phyloP scores from a whole-genome alignment of 1,284 basidiomycete species.

The Heterobasidion occidentale region DNA sequence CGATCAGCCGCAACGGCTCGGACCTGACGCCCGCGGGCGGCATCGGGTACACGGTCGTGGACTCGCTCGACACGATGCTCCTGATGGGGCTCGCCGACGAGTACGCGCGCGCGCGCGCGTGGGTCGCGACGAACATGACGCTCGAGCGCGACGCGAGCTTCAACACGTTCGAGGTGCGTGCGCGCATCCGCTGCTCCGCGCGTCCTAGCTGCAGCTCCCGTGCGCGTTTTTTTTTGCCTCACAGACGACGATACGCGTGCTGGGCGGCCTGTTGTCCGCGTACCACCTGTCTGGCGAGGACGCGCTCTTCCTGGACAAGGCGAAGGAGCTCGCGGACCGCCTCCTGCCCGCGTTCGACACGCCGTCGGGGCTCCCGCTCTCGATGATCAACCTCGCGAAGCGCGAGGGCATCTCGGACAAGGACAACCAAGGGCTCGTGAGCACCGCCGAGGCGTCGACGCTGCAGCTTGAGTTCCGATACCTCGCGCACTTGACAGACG shows the following conservation, averaged over 20 bases:
- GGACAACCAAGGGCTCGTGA: slow-evolving; percentile 62
- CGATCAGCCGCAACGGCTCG: slow-evolving; percentile 64
- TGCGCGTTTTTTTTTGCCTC: too few relatives aligned
- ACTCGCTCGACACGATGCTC: slow-evolving; percentile 82
- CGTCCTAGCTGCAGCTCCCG: too few relatives aligned
- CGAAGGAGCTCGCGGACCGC: slow-evolving; percentile 77
- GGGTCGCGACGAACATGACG: slow-evolving; percentile 65
- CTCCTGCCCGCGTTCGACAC: slow-evolving; percentile 84
- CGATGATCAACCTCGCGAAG: slow-evolving; percentile 70
- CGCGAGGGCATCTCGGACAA: slow-evolving; percentile 57
- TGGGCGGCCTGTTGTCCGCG: slow-evolving; percentile 81
- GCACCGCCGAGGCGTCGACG: slow-evolving; percentile 81
- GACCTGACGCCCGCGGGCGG: slow-evolving; percentile 72
- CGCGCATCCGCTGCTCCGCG: not conserved
- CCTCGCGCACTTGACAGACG: slow-evolving; percentile 72
- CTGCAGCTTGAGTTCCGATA: slow-evolving; percentile 90
- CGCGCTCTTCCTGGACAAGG: slow-evolving; percentile 64
- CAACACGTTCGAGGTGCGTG: slow-evolving; percentile 86
- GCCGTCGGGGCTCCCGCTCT: slow-evolving; percentile 73
- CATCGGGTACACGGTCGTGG: slow-evolving; percentile 81
- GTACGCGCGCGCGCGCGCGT: slow-evolving; percentile 69
- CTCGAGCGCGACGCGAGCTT: slow-evolving; percentile 80
- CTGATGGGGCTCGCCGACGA: slow-evolving; percentile 80
- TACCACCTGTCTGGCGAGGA: slow-evolving; percentile 67
- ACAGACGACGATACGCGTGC: slow-evolving; percentile 73